Percentiles rank a stretch among this genome's conserved stretches.
Conservation (phyloP, 805 yeast species). For the Torulaspora indica region DNA sequence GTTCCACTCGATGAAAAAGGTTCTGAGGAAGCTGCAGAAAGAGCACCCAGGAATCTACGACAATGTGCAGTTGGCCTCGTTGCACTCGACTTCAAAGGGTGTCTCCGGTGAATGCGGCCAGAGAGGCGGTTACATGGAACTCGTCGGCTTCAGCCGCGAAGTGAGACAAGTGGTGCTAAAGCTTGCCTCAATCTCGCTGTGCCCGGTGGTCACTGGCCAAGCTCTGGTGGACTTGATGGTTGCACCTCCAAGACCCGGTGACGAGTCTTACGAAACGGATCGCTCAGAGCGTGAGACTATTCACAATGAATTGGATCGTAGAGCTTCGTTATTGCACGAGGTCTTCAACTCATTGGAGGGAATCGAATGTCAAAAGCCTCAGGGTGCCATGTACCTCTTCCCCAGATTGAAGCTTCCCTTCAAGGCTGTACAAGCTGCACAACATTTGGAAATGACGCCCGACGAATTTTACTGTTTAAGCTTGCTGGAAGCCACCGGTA, state of each 20-base stretch:
- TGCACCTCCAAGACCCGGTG: conserved; percentile 80
- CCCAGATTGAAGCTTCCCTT: conserved; percentile 68
- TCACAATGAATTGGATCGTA: conserved; percentile 53
- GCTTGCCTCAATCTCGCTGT: conserved; percentile 83
- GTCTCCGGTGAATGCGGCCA: conserved; percentile 98
- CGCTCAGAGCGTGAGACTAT: conserved; percentile 57
- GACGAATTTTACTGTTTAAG: conserved; percentile 89
- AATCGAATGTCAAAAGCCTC: conserved; percentile 79
- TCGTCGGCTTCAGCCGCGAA: conserved; percentile 70
- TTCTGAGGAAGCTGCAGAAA: conserved; percentile 58
- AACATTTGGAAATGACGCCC: conserved; percentile 50
- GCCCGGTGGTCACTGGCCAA: conserved; percentile 95
- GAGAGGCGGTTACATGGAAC: conserved; percentile 98
- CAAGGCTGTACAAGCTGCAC: conserved; percentile 59
- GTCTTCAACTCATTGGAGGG: conserved; percentile 79
- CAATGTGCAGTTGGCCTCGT: conserved; percentile 81
- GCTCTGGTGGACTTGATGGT: conserved; percentile 89
- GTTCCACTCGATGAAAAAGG: conserved; percentile 80
- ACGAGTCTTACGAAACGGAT: conserved; percentile 66
- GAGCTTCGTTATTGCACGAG: conserved; percentile 60
- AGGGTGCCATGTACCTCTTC: conserved; percentile 97
- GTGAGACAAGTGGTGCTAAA: conserved; percentile 70
- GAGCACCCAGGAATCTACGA: conserved; percentile 53
- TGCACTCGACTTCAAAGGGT: conserved; percentile 98
- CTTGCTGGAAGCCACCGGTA: conserved; percentile 81